Conservation (phyloP, 2,329 filamentous ascomycete genomes). For the Cryphonectria japonica region DNA sequence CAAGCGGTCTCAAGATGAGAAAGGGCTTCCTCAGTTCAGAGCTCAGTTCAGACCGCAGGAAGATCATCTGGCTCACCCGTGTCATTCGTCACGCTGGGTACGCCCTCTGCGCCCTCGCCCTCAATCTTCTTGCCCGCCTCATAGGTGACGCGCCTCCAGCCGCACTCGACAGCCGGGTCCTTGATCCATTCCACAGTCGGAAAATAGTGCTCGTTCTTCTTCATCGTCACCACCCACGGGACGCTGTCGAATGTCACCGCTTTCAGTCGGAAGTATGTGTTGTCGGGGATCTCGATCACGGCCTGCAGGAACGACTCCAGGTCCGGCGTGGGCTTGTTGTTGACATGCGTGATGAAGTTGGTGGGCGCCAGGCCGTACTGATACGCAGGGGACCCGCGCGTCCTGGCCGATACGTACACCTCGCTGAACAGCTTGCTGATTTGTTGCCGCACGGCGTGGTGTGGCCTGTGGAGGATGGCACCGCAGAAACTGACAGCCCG, state of each 20-base stretch:
- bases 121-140: constrained; percentile 30
- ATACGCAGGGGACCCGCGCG: constrained; percentile 80
- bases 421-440: constrained; percentile 96
- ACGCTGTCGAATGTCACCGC: constrained; percentile 99
- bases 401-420: constrained; percentile 90
- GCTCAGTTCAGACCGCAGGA: constrained; percentile 9
- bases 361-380: constrained; percentile 93
- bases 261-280: constrained; percentile 95
- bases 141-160: constrained; percentile 29
- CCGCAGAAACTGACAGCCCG: constrained; percentile 94
- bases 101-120: constrained; percentile 27
- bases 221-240: constrained; percentile 99
- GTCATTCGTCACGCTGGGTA: constrained; percentile 26
- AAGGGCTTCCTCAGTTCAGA: not conserved
- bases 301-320: constrained; percentile 79
- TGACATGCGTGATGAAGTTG: constrained; percentile 97
- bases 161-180: constrained; percentile 35
- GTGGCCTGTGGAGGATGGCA: constrained; percentile 87
- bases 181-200: constrained; percentile 71
- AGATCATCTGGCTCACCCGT: constrained; percentile 27
- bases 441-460: constrained; percentile 95
- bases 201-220: constrained; percentile 99
- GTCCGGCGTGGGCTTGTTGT: constrained; percentile 82
- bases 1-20: not conserved
- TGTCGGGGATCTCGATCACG: constrained; percentile 88